Conservation (phyloP, 176 grass and related monocot species). For the Zizania latifolia region DNA sequence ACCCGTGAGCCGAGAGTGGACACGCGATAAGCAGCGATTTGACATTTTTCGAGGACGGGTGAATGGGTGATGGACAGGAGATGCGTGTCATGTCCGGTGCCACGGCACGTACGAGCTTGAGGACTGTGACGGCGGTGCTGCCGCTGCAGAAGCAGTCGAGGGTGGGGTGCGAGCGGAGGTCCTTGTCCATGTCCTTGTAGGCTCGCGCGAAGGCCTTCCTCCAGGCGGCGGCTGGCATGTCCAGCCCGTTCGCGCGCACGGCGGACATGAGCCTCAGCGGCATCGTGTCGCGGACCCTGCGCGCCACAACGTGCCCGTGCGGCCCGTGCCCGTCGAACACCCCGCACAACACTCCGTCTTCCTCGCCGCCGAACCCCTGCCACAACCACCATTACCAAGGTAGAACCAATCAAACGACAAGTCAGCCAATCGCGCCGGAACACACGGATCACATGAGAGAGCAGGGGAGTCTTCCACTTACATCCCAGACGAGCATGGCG, state of each 20-base stretch:
- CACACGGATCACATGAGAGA: too few species aligned
- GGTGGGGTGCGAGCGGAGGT: slow-evolving; percentile 73
- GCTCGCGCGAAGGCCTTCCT: slow-evolving; percentile 71
- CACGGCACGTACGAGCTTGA: slow-evolving; percentile 70
- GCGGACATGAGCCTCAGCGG: slow-evolving; percentile 75
- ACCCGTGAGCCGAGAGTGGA: neutral
- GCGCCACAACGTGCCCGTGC: slow-evolving; percentile 79
- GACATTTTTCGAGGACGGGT: neutral
- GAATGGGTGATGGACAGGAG: neutral
- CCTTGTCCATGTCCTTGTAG: slow-evolving; percentile 91
- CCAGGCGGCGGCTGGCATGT: slow-evolving; percentile 45
- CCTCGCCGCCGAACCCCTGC: slow-evolving; percentile 55
- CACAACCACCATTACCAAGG: neutral
- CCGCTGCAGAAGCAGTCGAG: slow-evolving; percentile 87
- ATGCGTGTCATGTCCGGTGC: neutral
- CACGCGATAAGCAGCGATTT: neutral
- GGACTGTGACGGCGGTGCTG: slow-evolving; percentile 83
- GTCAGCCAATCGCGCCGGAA: neutral
- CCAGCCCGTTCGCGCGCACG: slow-evolving; percentile 24
- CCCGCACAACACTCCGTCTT: slow-evolving; percentile 74
- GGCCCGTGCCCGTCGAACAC: slow-evolving; percentile 98
- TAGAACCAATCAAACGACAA: neutral
- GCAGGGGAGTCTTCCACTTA: slow-evolving; percentile 25
- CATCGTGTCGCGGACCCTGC: slow-evolving; percentile 71
- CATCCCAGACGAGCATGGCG: slow-evolving; percentile 98